A percentile compares a stretch with the other conserved stretches of the same genome.
Conservation (phyloP, 495 filamentous ascomycete genomes). For the Penicillium parvum region DNA sequence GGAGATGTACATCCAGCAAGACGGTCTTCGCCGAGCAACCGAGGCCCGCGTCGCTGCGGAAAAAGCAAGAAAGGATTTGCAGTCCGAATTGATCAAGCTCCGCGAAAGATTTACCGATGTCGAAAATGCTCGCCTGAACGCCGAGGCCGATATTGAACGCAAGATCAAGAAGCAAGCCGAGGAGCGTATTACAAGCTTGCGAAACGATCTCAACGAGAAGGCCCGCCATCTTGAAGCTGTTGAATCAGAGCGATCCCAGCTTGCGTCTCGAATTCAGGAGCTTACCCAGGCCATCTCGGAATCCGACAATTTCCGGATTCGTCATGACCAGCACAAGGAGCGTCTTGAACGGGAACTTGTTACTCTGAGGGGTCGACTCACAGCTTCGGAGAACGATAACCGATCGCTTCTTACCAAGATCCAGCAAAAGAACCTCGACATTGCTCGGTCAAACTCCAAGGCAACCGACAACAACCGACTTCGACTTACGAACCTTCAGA, state of each 20-base stretch:
- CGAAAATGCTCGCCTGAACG: constrained; percentile 78
- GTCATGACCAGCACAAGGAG: constrained; percentile 90
- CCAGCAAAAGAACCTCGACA: constrained; percentile 96
- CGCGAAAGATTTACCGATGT: constrained; percentile 76
- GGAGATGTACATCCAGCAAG: constrained; percentile 97
- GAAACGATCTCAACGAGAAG: constrained; percentile 72
- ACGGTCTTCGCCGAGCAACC: constrained; percentile 81
- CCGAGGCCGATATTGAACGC: constrained; percentile 76
- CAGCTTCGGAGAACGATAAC: constrained; percentile 96
- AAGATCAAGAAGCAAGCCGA: constrained; percentile 71
- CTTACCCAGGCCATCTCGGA: constrained; percentile 79
- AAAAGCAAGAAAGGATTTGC: constrained; percentile 81
- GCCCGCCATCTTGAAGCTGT: constrained; percentile 65
- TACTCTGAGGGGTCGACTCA: constrained; percentile 83
- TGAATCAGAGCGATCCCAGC: constrained; percentile 68
- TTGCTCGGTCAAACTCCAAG: constrained; percentile 82
- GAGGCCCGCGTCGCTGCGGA: constrained; percentile 76
- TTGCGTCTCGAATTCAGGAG: constrained; percentile 72
- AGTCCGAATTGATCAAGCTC: constrained; percentile 76
- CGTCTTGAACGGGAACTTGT: constrained; percentile 88
- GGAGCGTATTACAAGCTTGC: constrained; percentile 74
- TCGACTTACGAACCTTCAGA: constrained; percentile 70
- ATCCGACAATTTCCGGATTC: constrained; percentile 78
- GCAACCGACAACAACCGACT: constrained; percentile 80
- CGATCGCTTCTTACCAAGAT: constrained; percentile 92